Evolutionary conservation across 106 monocot genomes (phyloP), one percentile per base, ranked within the genome.

Genomic region (Dendrobium nobile): DNA sequence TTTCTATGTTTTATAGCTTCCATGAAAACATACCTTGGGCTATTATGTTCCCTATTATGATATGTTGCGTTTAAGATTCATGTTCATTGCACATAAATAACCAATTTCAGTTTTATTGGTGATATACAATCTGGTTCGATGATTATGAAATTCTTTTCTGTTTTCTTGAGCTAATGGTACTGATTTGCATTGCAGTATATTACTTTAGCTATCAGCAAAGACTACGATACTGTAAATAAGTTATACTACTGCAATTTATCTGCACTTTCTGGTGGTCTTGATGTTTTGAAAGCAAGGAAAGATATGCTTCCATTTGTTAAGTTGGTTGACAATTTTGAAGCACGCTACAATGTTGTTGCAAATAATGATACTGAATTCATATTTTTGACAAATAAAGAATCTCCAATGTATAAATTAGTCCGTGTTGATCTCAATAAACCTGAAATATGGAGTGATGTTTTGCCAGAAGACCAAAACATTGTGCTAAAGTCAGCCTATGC

Each of bases 251-350:
- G 88, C 59, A 83, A 95, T 68, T 78, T 99, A 58, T 88, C 86
- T 75, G 83, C 87, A 47, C 85, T 94, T 72, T 78, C 79, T 78
- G 78, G 83, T 75, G 99, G 95, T 37, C 85, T 95, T 74, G 84
- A 90, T 85, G 87, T 79, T 56, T 82, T 88, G 42, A 92, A 85
- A 61, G 84, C 64, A 73, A 61, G 77, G 41, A 78, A 82, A 47
- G 56, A 56, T 68, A 72, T 88, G 82, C 92, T 99, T 72, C 95
- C 99, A 19, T 99, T 99, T 65, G 47, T 91, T 45, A 91, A 95
- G 79, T 88, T 99, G 79, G 88, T 99, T 61, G 95, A 99, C 67
- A 90, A 90, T 58, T 88, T 99, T 75, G 95, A 99, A 79, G 95
- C 91, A 73, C 75, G 82, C 9, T 91, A 99, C 77, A 59, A 65